Percentiles rank a stretch among this genome's conserved stretches.
These are phyloP conservation scores for Fusarium anguioides DNA, from an alignment of 2,329 filamentous ascomycete genomes.

Conservation along the genomic window DNA sequence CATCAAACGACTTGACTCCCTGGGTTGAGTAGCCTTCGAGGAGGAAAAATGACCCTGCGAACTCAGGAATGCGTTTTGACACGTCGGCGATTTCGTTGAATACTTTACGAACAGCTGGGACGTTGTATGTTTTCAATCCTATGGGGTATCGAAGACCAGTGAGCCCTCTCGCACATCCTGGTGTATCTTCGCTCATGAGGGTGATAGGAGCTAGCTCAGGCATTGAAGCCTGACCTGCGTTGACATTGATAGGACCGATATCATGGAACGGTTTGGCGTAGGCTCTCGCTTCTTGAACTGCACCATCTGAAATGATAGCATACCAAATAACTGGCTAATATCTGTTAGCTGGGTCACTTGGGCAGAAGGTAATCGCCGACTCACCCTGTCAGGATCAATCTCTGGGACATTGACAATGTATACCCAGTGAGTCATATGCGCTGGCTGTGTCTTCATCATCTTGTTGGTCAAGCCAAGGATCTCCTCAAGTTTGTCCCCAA, in stretches of 20 bases:
- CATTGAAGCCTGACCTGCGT: slow-evolving; percentile 52
- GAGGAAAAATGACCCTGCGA: slow-evolving; percentile 56
- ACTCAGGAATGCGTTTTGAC: slow-evolving; percentile 15
- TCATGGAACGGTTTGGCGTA: slow-evolving; percentile 56
- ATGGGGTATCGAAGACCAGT: slow-evolving; percentile 57
- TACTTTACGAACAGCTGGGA: slow-evolving; percentile 38
- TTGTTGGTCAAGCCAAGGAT: slow-evolving; percentile 23
- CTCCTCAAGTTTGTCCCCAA: slow-evolving; percentile 31
- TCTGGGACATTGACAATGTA: slow-evolving; percentile 35
- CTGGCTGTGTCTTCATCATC: slow-evolving; percentile 32
- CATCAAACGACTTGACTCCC: slow-evolving; percentile 9
- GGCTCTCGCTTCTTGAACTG: slow-evolving; percentile 48
- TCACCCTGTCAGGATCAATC: slow-evolving; percentile 19
- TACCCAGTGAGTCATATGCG: slow-evolving; percentile 26
- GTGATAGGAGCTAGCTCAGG: slow-evolving; percentile 56
- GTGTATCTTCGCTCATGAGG: slow-evolving; percentile 50
- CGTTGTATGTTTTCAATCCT: slow-evolving; percentile 53
- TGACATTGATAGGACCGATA: slow-evolving; percentile 51
- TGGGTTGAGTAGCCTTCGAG: slow-evolving; percentile 62
- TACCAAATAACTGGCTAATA: slow-evolving; percentile 53
- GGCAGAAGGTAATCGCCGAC: too few species aligned
- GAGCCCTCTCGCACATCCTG: slow-evolving; percentile 55
- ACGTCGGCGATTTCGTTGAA: slow-evolving; percentile 49
- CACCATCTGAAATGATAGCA: slow-evolving; percentile 55
- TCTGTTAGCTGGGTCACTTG: not conserved